Conservation (phyloP, 148 eudicot genomes). For the Bassia scoparia region DNA sequence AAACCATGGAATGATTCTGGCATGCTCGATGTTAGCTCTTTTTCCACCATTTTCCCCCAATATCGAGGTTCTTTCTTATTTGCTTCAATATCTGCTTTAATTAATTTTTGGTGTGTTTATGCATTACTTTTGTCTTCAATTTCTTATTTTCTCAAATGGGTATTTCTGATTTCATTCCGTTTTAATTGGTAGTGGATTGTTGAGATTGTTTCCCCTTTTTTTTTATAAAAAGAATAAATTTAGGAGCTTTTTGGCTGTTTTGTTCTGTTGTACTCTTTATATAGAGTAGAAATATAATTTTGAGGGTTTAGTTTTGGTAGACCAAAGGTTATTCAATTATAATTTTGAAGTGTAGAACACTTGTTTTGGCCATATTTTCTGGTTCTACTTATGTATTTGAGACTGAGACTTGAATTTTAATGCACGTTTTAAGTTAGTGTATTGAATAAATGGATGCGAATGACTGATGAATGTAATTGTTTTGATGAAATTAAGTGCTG, state of each 20-base stretch:
- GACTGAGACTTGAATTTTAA: background rate
- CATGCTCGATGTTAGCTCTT: slow-evolving; percentile 72
- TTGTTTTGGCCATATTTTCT: background rate
- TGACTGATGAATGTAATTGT: background rate
- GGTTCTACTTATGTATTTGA: background rate
- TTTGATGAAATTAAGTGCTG: background rate
- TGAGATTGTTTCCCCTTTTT: too few relatives aligned
- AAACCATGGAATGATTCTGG: slow-evolving; percentile 85
- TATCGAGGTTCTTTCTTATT: slow-evolving; percentile 50
- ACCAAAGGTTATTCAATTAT: too few relatives aligned
- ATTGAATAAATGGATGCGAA: background rate
- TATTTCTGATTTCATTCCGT: too few relatives aligned
- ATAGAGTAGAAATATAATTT: too few relatives aligned
- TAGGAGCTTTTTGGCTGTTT: too few relatives aligned
- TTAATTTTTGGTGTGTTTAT: background rate
- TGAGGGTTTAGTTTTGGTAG: too few relatives aligned
- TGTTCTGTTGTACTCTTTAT: too few relatives aligned
- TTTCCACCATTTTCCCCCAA: slow-evolving; percentile 88
- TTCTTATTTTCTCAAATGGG: too few relatives aligned
- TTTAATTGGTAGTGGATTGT: too few relatives aligned
- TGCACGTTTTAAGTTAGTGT: background rate
- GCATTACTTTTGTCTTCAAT: too few relatives aligned
- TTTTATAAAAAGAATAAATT: too few relatives aligned
- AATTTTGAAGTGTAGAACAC: too few relatives aligned
- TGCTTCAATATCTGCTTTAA: background rate